Percentiles rank a stretch among this genome's conserved stretches.
Conservation (phyloP, 441 rosid genomes). For the Erodium trifolium region DNA sequence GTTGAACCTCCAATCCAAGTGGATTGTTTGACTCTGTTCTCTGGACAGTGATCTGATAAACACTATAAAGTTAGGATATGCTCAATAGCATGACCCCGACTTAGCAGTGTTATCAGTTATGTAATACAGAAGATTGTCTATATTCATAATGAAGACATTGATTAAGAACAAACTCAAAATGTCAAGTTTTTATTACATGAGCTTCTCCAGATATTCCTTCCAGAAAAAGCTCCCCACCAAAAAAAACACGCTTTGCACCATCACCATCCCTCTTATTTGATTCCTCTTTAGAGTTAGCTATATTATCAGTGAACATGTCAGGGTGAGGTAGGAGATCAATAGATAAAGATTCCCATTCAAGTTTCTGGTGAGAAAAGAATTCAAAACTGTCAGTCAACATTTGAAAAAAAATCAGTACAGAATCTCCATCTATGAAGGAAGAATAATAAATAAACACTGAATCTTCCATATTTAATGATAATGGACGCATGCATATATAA, state of each 20-base stretch:
- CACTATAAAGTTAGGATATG: slow-evolving; percentile 24
- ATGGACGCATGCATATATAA: background rate
- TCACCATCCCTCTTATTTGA: slow-evolving; percentile 76
- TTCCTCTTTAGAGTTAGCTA: slow-evolving; percentile 56
- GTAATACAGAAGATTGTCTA: background rate
- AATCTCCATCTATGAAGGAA: background rate
- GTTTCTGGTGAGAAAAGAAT: slow-evolving; percentile 57
- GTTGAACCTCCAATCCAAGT: slow-evolving; percentile 95
- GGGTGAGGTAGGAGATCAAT: slow-evolving; percentile 99
- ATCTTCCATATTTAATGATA: background rate
- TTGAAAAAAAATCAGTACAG: slow-evolving; percentile 12
- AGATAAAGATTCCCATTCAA: slow-evolving; percentile 93
- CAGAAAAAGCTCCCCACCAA: slow-evolving; percentile 95
- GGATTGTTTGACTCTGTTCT: slow-evolving; percentile 89
- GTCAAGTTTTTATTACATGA: slow-evolving; percentile 48
- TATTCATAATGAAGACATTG: slow-evolving; percentile 11
- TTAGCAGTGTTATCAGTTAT: background rate
- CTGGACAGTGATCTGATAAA: slow-evolving; percentile 80
- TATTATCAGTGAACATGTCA: slow-evolving; percentile 89
- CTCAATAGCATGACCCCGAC: background rate
- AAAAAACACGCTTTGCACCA: slow-evolving; percentile 96
- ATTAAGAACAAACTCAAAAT: slow-evolving; percentile 13
- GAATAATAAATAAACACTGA: slow-evolving; percentile 10
- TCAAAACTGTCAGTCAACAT: slow-evolving; percentile 26
- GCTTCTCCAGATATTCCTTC: slow-evolving; percentile 98